These are phyloP conservation scores for Trematosphaeria pertusa DNA, from an alignment of 2,329 filamentous ascomycete species.

Conservation along the genomic window DNA sequence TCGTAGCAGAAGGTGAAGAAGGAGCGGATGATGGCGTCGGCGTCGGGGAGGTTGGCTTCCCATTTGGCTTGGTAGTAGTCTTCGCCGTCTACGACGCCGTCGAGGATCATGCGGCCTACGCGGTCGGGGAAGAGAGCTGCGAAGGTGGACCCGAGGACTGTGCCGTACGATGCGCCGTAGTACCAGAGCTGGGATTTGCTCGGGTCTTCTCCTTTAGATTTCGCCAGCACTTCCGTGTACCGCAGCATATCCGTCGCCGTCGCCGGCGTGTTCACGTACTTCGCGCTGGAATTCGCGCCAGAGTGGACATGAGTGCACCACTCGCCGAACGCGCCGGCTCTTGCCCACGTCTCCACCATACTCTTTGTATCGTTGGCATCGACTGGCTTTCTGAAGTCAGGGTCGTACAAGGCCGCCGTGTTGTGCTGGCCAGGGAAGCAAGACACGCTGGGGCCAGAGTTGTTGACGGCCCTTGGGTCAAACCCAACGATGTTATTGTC, in stretches of 20 bases:
- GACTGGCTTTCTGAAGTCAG: neutral
- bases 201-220: conserved; percentile 13
- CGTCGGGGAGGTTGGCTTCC: conserved; percentile 10
- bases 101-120: conserved; percentile 48
- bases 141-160: conserved; percentile 53
- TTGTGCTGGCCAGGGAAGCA: conserved; percentile 39
- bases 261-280: conserved; percentile 25
- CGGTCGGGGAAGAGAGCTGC: conserved; percentile 52
- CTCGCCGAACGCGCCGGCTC: conserved; percentile 16
- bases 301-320: conserved; percentile 20
- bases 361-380: conserved; percentile 7
- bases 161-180: conserved; percentile 52
- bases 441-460: conserved; percentile 37
- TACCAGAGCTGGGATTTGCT: conserved; percentile 42
- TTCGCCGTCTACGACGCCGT: conserved; percentile 47
- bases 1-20: conserved; percentile 21
- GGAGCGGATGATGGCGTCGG: conserved; percentile 9
- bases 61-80: conserved; percentile 48
- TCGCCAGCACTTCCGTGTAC: conserved; percentile 18
- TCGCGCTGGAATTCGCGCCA: conserved; percentile 12
- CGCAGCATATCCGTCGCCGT: conserved; percentile 19
- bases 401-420: conserved; percentile 9
- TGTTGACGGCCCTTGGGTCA: conserved; percentile 52
- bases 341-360: conserved; percentile 3
- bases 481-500: conserved; percentile 51